phyloP scores from a whole-genome alignment of 2,329 filamentous ascomycete genomes.

The Bipolaris gigantea region DNA sequence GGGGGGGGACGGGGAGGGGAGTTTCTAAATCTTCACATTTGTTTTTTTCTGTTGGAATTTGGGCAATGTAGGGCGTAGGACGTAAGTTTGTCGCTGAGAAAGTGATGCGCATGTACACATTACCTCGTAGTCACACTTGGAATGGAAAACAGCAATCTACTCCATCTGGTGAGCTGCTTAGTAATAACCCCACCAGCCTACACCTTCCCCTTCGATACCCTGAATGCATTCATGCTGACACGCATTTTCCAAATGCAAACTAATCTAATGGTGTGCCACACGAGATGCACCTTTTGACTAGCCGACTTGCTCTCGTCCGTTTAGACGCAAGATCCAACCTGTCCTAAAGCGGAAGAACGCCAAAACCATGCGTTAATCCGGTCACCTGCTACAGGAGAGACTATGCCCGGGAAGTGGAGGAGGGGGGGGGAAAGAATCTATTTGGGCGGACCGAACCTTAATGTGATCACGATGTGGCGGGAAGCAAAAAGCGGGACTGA shows the following conservation, averaged over 20 bases:
- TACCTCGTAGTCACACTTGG: not conserved
- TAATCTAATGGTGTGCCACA: not conserved
- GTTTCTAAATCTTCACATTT: no score
- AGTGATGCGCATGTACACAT: no score
- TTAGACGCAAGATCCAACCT: not conserved
- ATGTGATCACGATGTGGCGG: not conserved
- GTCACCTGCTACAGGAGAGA: not conserved
- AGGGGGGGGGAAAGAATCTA: not conserved
- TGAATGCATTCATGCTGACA: not conserved
- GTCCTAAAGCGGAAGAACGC: not conserved
- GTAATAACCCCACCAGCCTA: not conserved
- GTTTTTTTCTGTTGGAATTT: not conserved
- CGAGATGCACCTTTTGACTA: not conserved
- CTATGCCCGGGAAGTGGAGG: not conserved
- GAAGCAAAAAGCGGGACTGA: not conserved
- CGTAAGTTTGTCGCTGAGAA: not conserved
- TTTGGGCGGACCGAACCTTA: not conserved
- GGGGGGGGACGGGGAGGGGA: no score
- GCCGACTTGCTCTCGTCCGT: not conserved
- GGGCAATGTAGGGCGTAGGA: not conserved
- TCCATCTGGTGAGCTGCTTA: not conserved
- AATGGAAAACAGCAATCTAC: not conserved
- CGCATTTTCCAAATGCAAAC: not conserved
- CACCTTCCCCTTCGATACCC: not conserved
- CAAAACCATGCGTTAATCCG: not conserved